Evolutionary conservation across 768 basidiomycete genomes (phyloP).

Genomic region (Peribolospora baueri): DNA sequence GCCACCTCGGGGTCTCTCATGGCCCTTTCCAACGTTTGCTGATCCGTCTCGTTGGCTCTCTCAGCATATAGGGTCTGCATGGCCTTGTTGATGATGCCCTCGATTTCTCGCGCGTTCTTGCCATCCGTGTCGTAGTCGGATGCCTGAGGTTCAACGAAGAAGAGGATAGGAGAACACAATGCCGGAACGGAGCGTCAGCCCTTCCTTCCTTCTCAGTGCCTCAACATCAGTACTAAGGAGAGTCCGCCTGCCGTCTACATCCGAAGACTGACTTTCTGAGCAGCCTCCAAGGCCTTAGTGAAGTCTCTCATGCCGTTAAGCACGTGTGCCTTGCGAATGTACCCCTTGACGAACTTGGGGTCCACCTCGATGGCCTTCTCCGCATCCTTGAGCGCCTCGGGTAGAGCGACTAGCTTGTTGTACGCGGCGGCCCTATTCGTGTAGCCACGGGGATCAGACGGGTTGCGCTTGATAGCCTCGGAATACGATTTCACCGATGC

Average conservation of each 20-base stretch:
- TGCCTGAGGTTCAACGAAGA: constrained; percentile 22
- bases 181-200: not conserved
- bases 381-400: constrained; percentile 88
- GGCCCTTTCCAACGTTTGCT: constrained; percentile 72
- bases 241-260: too few species aligned
- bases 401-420: constrained; percentile 74
- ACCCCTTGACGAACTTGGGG: constrained; percentile 74
- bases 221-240: not conserved
- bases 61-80: constrained; percentile 55
- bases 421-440: constrained; percentile 97
- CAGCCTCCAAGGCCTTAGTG: constrained; percentile 58
- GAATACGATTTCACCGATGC: constrained; percentile 75
- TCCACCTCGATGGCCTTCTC: constrained; percentile 82
- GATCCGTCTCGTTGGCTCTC: constrained; percentile 63
- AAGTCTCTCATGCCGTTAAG: constrained; percentile 77
- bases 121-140: constrained; percentile 50
- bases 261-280: constrained; percentile 28
- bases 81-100: constrained; percentile 51
- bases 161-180: not conserved
- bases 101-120: constrained; percentile 64
- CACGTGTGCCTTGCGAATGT: constrained; percentile 76
- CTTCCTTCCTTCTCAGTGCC: not conserved
- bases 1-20: constrained; percentile 92
- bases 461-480: constrained; percentile 90
- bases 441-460: constrained; percentile 69